phyloP scores from a whole-genome alignment of 257 asterid species.

The Pogostemon cablin region DNA sequence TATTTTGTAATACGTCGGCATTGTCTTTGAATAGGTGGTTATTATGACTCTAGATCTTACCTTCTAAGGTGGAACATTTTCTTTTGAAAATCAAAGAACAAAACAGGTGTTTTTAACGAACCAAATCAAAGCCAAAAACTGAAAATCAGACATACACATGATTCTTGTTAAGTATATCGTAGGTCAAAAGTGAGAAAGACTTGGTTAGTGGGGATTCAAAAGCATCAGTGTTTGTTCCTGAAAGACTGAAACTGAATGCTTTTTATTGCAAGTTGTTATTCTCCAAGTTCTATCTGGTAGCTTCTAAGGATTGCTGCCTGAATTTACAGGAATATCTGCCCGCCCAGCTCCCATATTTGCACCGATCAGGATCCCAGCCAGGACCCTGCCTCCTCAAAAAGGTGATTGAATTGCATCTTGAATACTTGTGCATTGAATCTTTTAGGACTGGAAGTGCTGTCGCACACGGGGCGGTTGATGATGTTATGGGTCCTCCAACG shows the following conservation, averaged over 20 bases:
- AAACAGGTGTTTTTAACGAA: too few relatives aligned
- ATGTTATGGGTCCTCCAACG: constrained; percentile 84
- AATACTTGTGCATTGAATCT: not conserved
- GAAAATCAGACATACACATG: too few relatives aligned
- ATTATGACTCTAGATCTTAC: not conserved
- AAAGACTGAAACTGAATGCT: not conserved
- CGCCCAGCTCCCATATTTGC: constrained; percentile 54
- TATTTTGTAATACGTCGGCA: not conserved
- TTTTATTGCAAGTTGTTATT: not conserved
- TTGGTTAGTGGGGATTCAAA: too few relatives aligned
- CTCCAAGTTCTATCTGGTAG: not conserved
- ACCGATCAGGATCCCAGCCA: constrained; percentile 57
- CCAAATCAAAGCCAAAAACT: too few relatives aligned
- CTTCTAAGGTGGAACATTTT: not conserved
- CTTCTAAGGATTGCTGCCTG: not conserved
- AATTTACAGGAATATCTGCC: constrained; percentile 72
- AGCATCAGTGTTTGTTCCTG: too few relatives aligned
- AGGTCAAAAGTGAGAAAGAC: too few relatives aligned
- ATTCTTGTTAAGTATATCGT: too few relatives aligned
- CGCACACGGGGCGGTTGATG: constrained; percentile 89
- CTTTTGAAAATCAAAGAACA: too few relatives aligned
- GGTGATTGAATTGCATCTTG: constrained; percentile 38
- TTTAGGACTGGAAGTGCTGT: constrained; percentile 77
- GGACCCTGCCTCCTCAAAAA: constrained; percentile 57
- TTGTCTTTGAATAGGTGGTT: not conserved